Conservation (phyloP, 2,329 filamentous ascomycete genomes). For the Mycosphaerelloides madeirae region DNA sequence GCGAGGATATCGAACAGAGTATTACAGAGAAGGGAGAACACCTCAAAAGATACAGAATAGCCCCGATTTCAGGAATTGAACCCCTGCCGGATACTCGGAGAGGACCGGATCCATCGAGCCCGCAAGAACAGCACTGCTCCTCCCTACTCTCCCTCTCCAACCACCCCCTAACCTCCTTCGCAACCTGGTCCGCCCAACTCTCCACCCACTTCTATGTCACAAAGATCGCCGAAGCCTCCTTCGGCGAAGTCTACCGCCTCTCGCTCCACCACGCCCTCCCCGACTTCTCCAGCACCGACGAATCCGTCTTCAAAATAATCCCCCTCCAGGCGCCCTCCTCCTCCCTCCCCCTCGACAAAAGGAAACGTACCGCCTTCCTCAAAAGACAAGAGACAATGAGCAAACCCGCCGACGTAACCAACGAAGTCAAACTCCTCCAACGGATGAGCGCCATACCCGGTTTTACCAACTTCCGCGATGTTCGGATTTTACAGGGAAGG, state of each 20-base stretch:
- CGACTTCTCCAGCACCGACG: conserved; percentile 32
- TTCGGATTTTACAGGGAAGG: conserved; percentile 54
- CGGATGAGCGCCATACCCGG: conserved; percentile 56
- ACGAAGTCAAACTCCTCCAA: conserved; percentile 51
- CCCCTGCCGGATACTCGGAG: too few species aligned
- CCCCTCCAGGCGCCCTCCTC: conserved; percentile 35
- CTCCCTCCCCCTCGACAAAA: conserved; percentile 43
- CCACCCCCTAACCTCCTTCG: conserved; percentile 35
- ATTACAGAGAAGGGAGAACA: not conserved
- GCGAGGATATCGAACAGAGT: too few species aligned
- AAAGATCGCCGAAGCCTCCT: conserved; percentile 63
- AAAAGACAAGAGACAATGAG: conserved; percentile 42
- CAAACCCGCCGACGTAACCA: conserved; percentile 40
- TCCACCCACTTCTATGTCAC: conserved; percentile 46
- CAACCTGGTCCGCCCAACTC: conserved; percentile 39
- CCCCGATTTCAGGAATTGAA: too few species aligned
- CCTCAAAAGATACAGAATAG: not conserved
- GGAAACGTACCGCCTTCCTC: conserved; percentile 45
- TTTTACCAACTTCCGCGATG: conserved; percentile 58
- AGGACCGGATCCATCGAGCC: conserved; percentile 5
- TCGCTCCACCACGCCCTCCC: conserved; percentile 32
- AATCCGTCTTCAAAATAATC: conserved; percentile 47
- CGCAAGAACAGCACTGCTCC: conserved; percentile 25
- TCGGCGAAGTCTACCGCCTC: conserved; percentile 61
- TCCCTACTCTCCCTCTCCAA: conserved; percentile 27